Evolutionary conservation across 768 basidiomycete genomes (phyloP).

Genomic region (Amanita rubescens): DNA sequence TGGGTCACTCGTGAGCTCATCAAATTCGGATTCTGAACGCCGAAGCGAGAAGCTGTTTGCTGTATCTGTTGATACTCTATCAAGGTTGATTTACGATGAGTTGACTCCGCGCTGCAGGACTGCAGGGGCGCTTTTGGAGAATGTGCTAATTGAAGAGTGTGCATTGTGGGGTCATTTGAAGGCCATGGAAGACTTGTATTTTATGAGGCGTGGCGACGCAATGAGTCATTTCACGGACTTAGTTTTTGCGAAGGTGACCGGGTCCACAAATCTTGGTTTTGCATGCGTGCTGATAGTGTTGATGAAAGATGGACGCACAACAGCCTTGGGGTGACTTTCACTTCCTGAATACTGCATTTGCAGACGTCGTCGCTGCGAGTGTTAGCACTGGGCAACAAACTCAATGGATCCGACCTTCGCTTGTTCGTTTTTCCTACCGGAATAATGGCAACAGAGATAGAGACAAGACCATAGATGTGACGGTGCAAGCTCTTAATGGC

Average conservation of each 20-base stretch:
- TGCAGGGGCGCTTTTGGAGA: slow-evolving; percentile 44
- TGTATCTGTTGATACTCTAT: slow-evolving; percentile 57
- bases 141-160: slow-evolving; percentile 62
- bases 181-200: slow-evolving; percentile 59
- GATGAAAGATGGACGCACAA: slow-evolving; percentile 62
- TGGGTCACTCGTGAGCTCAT: slow-evolving; percentile 27
- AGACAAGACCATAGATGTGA: slow-evolving; percentile 38
- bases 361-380: slow-evolving; percentile 52
- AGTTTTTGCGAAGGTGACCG: slow-evolving; percentile 63
- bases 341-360: slow-evolving; percentile 73
- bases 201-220: slow-evolving; percentile 74
- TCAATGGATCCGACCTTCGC: slow-evolving; percentile 56
- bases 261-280: neutral
- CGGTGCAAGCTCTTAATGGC: slow-evolving; percentile 58
- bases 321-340: slow-evolving; percentile 78
- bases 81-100: slow-evolving; percentile 54
- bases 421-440: slow-evolving; percentile 66
- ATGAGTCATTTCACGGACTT: slow-evolving; percentile 68
- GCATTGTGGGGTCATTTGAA: slow-evolving; percentile 52
- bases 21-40: neutral
- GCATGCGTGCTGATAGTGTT: neutral
- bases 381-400: slow-evolving; percentile 24
- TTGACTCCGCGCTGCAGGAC: slow-evolving; percentile 49
- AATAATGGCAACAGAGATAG: slow-evolving; percentile 34
- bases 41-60: slow-evolving; percentile 25